phyloP scores from a whole-genome alignment of 441 rosid species.

The Daphne laureola region DNA sequence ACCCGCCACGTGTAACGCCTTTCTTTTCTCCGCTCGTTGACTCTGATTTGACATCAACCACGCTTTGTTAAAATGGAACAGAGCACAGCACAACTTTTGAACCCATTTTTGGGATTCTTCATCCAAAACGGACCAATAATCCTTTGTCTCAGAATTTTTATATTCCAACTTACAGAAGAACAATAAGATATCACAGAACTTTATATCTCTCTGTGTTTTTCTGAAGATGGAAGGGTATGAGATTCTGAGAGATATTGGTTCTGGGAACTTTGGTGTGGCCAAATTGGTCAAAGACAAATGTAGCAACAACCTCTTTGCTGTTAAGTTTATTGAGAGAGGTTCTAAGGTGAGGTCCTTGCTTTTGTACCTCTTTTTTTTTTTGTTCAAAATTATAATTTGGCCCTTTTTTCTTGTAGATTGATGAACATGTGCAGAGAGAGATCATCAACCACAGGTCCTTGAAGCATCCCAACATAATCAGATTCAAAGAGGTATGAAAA shows the following conservation, averaged over 20 bases:
- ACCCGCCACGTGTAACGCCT: no score
- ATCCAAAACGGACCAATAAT: no score
- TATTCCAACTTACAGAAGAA: no score
- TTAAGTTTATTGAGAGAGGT: constrained; percentile 65
- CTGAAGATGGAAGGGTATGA: constrained; percentile 61
- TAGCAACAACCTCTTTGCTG: constrained; percentile 45
- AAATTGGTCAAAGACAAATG: constrained; percentile 49
- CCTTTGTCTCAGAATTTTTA: no score
- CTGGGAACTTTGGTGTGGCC: constrained; percentile 71
- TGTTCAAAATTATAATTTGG: background rate
- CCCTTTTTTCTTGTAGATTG: constrained; percentile 34
- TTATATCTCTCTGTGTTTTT: no score
- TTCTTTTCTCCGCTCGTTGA: no score
- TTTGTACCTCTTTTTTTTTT: background rate
- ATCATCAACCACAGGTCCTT: constrained; percentile 64
- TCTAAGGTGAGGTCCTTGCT: no score
- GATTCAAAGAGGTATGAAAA: constrained; percentile 57
- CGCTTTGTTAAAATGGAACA: no score
- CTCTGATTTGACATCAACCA: no score
- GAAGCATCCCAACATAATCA: constrained; percentile 59
- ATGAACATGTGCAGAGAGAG: constrained; percentile 72
- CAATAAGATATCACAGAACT: no score
- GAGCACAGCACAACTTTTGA: no score
- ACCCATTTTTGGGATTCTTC: no score
- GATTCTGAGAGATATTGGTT: constrained; percentile 52